A percentile compares a stretch with the other conserved stretches of the same genome.
phyloP scores from a whole-genome alignment of 257 asterid species.

The Euphrasia confusa region DNA sequence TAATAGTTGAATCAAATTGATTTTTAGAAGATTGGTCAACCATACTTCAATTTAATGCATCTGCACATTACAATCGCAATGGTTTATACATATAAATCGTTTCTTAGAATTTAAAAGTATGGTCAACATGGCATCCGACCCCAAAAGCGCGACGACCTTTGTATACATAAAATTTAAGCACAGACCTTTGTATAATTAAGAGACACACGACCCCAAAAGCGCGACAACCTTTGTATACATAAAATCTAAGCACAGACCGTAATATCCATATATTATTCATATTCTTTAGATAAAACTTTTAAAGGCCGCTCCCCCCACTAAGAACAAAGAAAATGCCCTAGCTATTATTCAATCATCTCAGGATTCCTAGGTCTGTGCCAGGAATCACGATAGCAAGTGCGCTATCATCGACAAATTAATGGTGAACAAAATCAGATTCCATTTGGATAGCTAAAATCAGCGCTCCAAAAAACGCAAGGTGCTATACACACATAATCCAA shows the following conservation, averaged over 20 bases:
- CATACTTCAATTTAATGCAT: not conserved
- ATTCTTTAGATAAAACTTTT: not conserved
- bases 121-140: not conserved
- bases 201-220: not conserved
- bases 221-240: not conserved
- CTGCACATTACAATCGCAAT: not conserved
- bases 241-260: not conserved
- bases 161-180: not conserved
- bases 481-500: not conserved
- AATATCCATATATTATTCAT: not conserved
- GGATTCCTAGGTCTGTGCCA: constrained; percentile 4
- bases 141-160: not conserved
- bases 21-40: not conserved
- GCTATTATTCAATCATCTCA: not conserved
- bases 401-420: not conserved
- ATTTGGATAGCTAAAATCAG: not conserved
- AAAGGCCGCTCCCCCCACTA: not conserved
- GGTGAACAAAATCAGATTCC: not conserved
- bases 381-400: constrained; percentile 5
- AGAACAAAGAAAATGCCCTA: not conserved
- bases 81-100: not conserved
- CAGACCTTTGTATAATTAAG: too few relatives aligned
- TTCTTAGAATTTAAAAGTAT: not conserved
- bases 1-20: constrained; percentile 13
- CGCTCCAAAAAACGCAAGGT: too few relatives aligned